A percentile compares a stretch with the other conserved stretches of the same genome.
phyloP scores from a whole-genome alignment of 495 filamentous ascomycete genomes.

The Sphaerosporella brunnea region DNA sequence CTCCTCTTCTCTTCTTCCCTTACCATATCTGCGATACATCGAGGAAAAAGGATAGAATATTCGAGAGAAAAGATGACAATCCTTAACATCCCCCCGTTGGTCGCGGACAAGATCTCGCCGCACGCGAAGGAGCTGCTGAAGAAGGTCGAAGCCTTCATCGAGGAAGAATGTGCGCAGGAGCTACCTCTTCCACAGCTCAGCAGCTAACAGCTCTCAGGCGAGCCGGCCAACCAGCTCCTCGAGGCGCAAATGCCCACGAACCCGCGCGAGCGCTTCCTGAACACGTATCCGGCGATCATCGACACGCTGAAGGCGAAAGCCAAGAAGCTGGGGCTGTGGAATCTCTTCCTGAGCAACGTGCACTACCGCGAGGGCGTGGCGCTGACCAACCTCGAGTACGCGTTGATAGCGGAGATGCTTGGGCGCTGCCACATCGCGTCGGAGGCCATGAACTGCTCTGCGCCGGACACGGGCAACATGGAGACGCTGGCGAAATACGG shows the following conservation, averaged over 20 bases:
- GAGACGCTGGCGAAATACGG: constrained; percentile 89
- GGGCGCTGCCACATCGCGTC: constrained; percentile 62
- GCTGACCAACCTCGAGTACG: constrained; percentile 81
- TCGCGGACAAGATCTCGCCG: constrained; percentile 21
- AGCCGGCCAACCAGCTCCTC: constrained; percentile 23
- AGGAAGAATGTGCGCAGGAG: constrained; percentile 59
- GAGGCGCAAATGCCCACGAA: constrained; percentile 16
- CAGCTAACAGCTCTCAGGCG: constrained; percentile 11
- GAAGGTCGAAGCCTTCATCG: constrained; percentile 78
- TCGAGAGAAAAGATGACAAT: constrained; percentile 7
- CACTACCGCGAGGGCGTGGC: constrained; percentile 90
- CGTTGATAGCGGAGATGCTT: constrained; percentile 78
- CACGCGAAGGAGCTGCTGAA: constrained; percentile 21
- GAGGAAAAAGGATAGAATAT: neutral
- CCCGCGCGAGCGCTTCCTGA: constrained; percentile 22
- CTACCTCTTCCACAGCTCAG: no score
- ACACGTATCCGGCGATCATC: constrained; percentile 58
- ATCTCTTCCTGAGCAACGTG: constrained; percentile 87
- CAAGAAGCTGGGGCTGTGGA: constrained; percentile 77
- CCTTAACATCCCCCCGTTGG: constrained; percentile 18
- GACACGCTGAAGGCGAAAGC: constrained; percentile 80
- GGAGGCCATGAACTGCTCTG: constrained; percentile 80
- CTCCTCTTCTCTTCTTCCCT: no score
- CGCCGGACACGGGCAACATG: constrained; percentile 92
- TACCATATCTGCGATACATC: no score